Conservation (phyloP, 225 moss, liverwort and hornwort species). For the Pseudoscleropodium purum region DNA sequence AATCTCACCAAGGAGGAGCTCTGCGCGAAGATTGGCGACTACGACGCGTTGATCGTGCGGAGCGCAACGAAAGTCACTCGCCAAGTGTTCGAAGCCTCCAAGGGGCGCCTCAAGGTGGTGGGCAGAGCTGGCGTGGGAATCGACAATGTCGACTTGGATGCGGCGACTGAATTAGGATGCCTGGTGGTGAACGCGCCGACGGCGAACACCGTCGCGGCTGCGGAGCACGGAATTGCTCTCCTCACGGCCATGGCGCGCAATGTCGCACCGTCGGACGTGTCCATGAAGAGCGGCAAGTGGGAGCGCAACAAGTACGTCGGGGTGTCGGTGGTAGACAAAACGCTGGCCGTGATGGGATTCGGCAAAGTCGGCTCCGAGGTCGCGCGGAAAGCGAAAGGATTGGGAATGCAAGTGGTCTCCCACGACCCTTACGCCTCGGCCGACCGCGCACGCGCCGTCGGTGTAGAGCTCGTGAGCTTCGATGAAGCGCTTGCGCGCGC, state of each 20-base stretch:
- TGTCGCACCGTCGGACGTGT: slow-evolving; percentile 63
- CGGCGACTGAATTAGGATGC: slow-evolving; percentile 91
- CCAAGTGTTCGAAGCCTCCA: slow-evolving; percentile 82
- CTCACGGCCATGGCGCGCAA: slow-evolving; percentile 82
- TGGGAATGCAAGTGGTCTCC: slow-evolving; percentile 81
- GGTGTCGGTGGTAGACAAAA: slow-evolving; percentile 93
- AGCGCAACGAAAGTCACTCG: slow-evolving; percentile 96
- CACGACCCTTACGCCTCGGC: slow-evolving; percentile 95
- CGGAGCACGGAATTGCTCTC: slow-evolving; percentile 90
- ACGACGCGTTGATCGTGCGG: slow-evolving; percentile 91
- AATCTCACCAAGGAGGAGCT: slow-evolving; percentile 82
- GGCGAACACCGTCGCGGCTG: slow-evolving; percentile 93
- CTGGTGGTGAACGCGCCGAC: slow-evolving; percentile 96
- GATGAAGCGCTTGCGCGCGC: slow-evolving; percentile 72
- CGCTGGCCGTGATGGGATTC: slow-evolving; percentile 90
- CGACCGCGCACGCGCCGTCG: slow-evolving; percentile 77
- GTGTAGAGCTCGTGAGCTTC: slow-evolving; percentile 81
- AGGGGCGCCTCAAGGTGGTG: slow-evolving; percentile 87
- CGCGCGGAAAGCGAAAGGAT: slow-evolving; percentile 75
- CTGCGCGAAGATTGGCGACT: slow-evolving; percentile 69
- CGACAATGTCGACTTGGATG: slow-evolving; percentile 94
- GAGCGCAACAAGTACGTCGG: slow-evolving; percentile 81
- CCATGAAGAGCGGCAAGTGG: slow-evolving; percentile 63
- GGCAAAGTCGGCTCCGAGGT: slow-evolving; percentile 98
- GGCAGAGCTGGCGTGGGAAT: slow-evolving; percentile 99